A percentile compares a stretch with the other conserved stretches of the same genome.
Evolutionary conservation across 306 rosid genomes (phyloP).

Genomic region (Macrotyloma uniflorum): DNA sequence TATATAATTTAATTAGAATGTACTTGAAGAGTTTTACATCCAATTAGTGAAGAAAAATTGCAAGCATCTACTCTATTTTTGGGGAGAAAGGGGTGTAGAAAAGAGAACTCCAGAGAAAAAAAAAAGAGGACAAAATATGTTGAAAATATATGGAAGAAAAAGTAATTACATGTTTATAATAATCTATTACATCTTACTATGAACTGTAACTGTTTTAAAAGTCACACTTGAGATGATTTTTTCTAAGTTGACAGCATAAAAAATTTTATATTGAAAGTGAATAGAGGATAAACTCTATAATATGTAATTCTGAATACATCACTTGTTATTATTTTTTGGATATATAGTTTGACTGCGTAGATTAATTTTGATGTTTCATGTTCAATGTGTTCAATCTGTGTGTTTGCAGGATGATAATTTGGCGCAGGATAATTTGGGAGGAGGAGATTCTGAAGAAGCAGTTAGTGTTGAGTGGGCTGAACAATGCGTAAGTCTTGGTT

Average conservation of each 20-base stretch:
- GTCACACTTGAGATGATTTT: background rate
- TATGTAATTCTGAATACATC: background rate
- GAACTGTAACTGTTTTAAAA: background rate
- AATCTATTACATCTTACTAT: too few species aligned
- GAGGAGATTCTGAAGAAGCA: conserved; percentile 45
- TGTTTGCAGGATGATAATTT: too few species aligned
- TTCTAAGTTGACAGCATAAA: too few species aligned
- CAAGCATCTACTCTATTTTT: too few species aligned
- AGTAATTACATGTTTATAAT: too few species aligned
- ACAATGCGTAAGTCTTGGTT: conserved; percentile 45
- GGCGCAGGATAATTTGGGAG: conserved; percentile 44
- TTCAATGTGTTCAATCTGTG: too few species aligned
- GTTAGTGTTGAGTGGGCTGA: conserved; percentile 59
- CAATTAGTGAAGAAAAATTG: too few species aligned
- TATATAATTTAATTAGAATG: background rate
- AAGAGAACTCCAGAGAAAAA: background rate
- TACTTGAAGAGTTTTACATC: too few species aligned
- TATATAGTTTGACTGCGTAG: background rate
- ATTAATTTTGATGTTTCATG: background rate
- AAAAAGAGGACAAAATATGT: too few species aligned
- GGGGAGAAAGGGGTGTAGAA: background rate
- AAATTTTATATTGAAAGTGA: background rate
- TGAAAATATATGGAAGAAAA: too few species aligned
- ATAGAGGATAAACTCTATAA: background rate
- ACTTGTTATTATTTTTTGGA: background rate